Evolutionary conservation across 176 grass and related monocot species (phyloP).

Genomic region (Secale cereale): DNA sequence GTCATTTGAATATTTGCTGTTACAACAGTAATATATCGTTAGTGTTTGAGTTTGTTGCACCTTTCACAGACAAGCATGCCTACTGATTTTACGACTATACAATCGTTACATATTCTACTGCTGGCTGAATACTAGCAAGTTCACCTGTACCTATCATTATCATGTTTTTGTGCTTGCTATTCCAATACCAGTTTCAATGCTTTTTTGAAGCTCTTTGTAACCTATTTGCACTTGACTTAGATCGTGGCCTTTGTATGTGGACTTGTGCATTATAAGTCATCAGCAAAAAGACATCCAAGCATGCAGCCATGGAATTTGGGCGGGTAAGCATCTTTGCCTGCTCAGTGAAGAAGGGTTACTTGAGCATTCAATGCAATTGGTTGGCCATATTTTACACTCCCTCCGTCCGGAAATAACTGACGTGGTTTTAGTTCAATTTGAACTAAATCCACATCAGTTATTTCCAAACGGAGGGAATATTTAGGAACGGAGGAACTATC

Average conservation of each 20-base stretch:
- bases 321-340: conserved; percentile 45
- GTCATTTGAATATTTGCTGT: conserved; percentile 13
- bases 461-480: too few relatives aligned
- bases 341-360: neutral
- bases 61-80: neutral
- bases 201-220: neutral
- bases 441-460: too few relatives aligned
- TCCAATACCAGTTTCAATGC: neutral
- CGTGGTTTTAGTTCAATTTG: too few relatives aligned
- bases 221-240: conserved; percentile 34
- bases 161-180: neutral
- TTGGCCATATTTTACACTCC: neutral
- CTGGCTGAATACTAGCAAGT: neutral
- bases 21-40: neutral
- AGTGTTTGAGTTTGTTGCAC: neutral
- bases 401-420: too few relatives aligned
- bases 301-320: conserved; percentile 85
- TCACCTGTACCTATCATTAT: neutral
- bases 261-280: conserved; percentile 84
- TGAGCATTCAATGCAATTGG: neutral
- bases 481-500: too few relatives aligned
- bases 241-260: conserved; percentile 81
- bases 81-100: neutral
- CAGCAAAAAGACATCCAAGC: conserved; percentile 63
- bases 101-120: neutral